phyloP scores from a whole-genome alignment of 306 rosid species.

The Psophocarpus tetragonolobus region DNA sequence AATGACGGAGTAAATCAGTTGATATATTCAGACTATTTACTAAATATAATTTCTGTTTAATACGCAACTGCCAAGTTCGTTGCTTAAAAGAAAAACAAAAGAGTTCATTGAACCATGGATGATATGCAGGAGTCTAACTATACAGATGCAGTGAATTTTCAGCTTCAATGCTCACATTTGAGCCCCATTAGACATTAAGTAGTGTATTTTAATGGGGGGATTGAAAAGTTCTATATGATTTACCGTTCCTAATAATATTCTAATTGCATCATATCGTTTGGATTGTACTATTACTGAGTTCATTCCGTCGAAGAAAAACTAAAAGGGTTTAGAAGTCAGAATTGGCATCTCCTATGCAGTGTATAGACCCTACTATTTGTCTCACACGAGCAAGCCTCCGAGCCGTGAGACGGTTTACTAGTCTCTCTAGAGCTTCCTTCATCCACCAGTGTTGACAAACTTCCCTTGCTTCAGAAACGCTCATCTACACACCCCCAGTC shows the following conservation, averaged over 20 bases:
- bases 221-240: neutral
- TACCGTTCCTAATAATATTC: neutral
- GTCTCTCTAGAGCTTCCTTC: conserved; percentile 81
- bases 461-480: conserved; percentile 67
- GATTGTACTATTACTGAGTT: conserved; percentile 31
- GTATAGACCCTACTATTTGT: conserved; percentile 28
- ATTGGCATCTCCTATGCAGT: conserved; percentile 32
- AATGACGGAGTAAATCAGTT: too few species aligned
- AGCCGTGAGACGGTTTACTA: conserved; percentile 59
- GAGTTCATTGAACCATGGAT: neutral
- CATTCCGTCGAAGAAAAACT: conserved; percentile 5
- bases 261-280: conserved; percentile 6
- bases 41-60: neutral
- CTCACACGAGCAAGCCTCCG: conserved; percentile 30
- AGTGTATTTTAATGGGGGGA: neutral
- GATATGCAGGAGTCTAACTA: neutral
- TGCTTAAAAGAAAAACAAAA: neutral
- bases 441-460: conserved; percentile 91
- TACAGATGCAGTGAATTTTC: conserved; percentile 1
- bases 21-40: too few species aligned
- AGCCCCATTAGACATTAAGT: neutral
- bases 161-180: neutral
- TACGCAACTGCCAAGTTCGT: neutral
- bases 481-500: conserved; percentile 52
- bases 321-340: conserved; percentile 44